phyloP scores from a whole-genome alignment of 1,284 basidiomycete species.

The Microbotryomycetes sp. region DNA sequence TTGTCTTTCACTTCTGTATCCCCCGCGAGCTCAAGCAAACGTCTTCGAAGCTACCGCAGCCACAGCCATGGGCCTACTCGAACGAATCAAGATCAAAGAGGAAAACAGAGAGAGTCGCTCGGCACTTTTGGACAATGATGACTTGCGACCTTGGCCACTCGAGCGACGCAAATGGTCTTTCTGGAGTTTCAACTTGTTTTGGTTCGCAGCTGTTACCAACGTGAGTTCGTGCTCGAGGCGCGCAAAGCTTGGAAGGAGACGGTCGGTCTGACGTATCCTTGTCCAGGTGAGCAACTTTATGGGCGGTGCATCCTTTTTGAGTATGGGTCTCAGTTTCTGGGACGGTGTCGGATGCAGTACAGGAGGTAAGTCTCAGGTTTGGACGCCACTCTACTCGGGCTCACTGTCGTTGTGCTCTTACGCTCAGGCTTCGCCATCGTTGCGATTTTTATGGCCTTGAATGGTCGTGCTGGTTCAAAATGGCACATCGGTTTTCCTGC shows the following conservation, averaged over 20 bases:
- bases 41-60: conserved; percentile 25
- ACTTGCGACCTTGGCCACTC: conserved; percentile 36
- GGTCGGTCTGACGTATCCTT: too few relatives aligned
- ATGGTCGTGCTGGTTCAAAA: conserved; percentile 38
- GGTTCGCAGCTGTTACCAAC: conserved; percentile 37
- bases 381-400: conserved; percentile 20
- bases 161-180: conserved; percentile 37
- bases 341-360: conserved; percentile 33
- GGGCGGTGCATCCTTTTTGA: conserved; percentile 33
- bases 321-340: conserved; percentile 36
- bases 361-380: conserved; percentile 3
- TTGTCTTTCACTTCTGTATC: not conserved
- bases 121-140: conserved; percentile 37
- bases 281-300: conserved; percentile 33
- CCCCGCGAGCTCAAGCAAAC: conserved; percentile 13
- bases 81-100: conserved; percentile 19
- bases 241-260: too few relatives aligned
- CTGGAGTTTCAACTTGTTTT: conserved; percentile 36
- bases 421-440: conserved; percentile 19
- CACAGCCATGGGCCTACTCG: conserved; percentile 8
- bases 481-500: conserved; percentile 36
- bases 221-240: conserved; percentile 7
- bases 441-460: conserved; percentile 39
- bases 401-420: conserved; percentile 13
- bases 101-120: conserved; percentile 29